Percentiles rank a stretch among this genome's conserved stretches.
phyloP scores from a whole-genome alignment of 1,139 yeast species.

The Magnusiomyces suaveolens region DNA sequence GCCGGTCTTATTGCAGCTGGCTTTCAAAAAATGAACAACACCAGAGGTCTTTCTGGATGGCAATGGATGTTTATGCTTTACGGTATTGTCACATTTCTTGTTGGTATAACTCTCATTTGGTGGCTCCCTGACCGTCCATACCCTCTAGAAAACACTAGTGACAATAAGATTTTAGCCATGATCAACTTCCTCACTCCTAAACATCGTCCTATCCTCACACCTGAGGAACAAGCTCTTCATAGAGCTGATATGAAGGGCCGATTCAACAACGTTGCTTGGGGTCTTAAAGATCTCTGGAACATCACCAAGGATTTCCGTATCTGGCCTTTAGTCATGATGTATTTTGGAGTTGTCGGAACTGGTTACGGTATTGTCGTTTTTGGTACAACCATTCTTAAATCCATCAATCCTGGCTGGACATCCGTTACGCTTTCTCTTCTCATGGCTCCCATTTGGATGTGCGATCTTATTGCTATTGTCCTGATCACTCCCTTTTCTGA shows the following conservation, averaged over 20 bases:
- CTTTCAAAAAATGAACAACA: constrained; percentile 71
- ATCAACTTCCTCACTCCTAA: constrained; percentile 29
- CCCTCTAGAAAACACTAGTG: background rate
- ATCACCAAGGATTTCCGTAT: constrained; percentile 55
- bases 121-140: constrained; percentile 78
- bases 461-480: constrained; percentile 71
- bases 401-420: constrained; percentile 51
- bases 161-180: constrained; percentile 11
- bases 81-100: constrained; percentile 59
- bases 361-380: constrained; percentile 80
- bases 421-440: constrained; percentile 64
- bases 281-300: constrained; percentile 46
- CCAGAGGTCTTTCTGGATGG: constrained; percentile 66
- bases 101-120: constrained; percentile 60
- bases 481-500: constrained; percentile 75
- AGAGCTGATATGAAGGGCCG: constrained; percentile 50
- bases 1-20: constrained; percentile 85
- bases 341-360: constrained; percentile 85
- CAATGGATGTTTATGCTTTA: constrained; percentile 80
- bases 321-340: constrained; percentile 80
- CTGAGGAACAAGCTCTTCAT: constrained; percentile 48
- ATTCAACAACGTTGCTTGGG: constrained; percentile 44
- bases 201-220: constrained; percentile 42
- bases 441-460: constrained; percentile 85
- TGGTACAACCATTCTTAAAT: constrained; percentile 70